Evolutionary conservation across 495 filamentous ascomycete species (phyloP), one percentile per base, ranked within the genome.

Genomic region (Rostrohypoxylon terebratum): DNA sequence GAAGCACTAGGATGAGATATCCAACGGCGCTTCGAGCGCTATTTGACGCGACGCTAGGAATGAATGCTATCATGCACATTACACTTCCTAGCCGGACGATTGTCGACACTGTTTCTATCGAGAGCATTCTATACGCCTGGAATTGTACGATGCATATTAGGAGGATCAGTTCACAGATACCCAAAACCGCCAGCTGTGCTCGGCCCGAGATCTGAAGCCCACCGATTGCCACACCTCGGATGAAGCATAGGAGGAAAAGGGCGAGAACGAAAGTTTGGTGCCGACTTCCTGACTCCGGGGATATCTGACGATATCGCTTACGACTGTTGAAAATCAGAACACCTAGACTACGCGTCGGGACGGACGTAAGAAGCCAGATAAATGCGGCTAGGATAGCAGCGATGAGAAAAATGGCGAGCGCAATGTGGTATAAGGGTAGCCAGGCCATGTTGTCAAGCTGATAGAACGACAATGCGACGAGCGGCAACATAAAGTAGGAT

Each of bases 171-270:
- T 94, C 92, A 75, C 91, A 94, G 40, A 92, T 89, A 8, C 90
- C 92, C 4, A 94, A 81, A 21, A 94, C 77, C 25, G 92, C 89
- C 40, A 94, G 81, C 75, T 94, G 92, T 7, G 91, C 91, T 65
- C 91, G 91, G 10, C 92, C 92, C 18, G 90, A 93, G 1, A 90
- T 90, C 74, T 94, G 92, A 40, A 93, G 82, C 8, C 90, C 91
- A 47, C 92, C 92, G 68, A 94, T 89, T 20, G 90, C 89, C 59
- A 92, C 82, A 21, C 89, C 91, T 4, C 92, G 88, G 34, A 90
- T 81, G 69, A 91, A 86, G 20, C 87, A 91, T 54, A 93, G 76
- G 50, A 91, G 81, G 23, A 93, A 87, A 0, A 91, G 90, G 13
- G 92, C 85, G 18, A 91, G 81, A 21, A 90, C 90, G 75, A 91